These are phyloP conservation scores for Coriolopsis trogii DNA, from an alignment of 1,284 basidiomycete genomes.

Conservation along the genomic window DNA sequence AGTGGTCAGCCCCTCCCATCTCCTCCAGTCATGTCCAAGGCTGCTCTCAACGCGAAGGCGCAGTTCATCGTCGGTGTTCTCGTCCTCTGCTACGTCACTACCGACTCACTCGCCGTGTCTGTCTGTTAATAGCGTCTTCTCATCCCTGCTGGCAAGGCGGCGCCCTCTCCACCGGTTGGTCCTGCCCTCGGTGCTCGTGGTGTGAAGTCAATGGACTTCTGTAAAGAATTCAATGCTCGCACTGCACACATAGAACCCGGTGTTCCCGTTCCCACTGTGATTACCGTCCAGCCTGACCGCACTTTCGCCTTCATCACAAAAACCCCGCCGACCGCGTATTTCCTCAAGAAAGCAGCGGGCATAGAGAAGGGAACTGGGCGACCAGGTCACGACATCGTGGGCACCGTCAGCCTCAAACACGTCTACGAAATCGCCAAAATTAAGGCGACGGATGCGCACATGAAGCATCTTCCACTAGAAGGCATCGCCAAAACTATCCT, in stretches of 20 bases:
- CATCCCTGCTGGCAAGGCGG: slow-evolving; percentile 92
- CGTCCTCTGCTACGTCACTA: slow-evolving; percentile 5
- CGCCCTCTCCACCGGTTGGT: slow-evolving; percentile 95
- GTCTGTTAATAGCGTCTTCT: slow-evolving; percentile 90
- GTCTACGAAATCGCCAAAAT: slow-evolving; percentile 99
- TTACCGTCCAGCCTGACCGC: slow-evolving; percentile 94
- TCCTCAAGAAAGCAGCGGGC: slow-evolving; percentile 90
- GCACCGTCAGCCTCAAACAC: slow-evolving; percentile 93
- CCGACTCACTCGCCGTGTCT: slow-evolving; percentile 32
- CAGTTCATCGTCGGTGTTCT: slow-evolving; percentile 62
- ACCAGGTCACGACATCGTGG: slow-evolving; percentile 75
- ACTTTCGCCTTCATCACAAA: slow-evolving; percentile 93
- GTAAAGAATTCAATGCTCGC: slow-evolving; percentile 94
- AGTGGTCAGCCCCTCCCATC: slow-evolving; percentile 7
- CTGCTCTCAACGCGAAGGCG: slow-evolving; percentile 51
- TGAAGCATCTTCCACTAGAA: slow-evolving; percentile 84
- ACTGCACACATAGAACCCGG: slow-evolving; percentile 90
- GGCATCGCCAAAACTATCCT: slow-evolving; percentile 86
- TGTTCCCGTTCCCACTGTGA: slow-evolving; percentile 87
- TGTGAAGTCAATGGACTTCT: slow-evolving; percentile 99
- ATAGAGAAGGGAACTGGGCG: slow-evolving; percentile 89
- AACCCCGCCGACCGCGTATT: slow-evolving; percentile 90
- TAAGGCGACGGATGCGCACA: slow-evolving; percentile 88
- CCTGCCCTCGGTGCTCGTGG: slow-evolving; percentile 97
- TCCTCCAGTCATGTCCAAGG: slow-evolving; percentile 57